Evolutionary conservation across 202 grass and related monocot species (phyloP).

Genomic region (Schoenoplectus triqueter): DNA sequence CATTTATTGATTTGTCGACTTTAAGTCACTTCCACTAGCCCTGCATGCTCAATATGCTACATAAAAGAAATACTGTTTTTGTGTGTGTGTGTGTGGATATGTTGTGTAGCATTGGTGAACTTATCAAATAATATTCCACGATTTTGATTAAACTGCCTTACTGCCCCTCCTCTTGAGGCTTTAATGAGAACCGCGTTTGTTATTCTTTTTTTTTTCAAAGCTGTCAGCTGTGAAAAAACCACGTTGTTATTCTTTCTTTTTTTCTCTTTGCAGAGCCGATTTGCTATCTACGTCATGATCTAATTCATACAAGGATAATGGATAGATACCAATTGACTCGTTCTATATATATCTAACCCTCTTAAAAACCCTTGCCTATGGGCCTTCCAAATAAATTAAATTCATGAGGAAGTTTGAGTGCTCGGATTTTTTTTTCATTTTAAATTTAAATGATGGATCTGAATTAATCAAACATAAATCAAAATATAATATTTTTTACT

Average conservation of each 20-base stretch:
- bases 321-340: slow-evolving; percentile 19
- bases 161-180: too few species aligned
- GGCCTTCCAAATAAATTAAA: not conserved
- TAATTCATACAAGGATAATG: not conserved
- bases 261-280: slow-evolving; percentile 5
- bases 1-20: not conserved
- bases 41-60: not conserved
- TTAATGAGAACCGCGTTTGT: slow-evolving; percentile 2
- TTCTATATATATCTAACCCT: not conserved
- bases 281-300: not conserved
- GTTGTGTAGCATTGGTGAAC: not conserved
- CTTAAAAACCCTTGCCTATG: not conserved
- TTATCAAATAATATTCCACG: not conserved
- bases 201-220: not conserved
- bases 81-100: not conserved
- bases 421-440: not conserved
- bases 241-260: not conserved
- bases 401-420: not conserved
- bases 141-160: not conserved
- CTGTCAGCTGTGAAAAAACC: not conserved
- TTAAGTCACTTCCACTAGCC: slow-evolving; percentile 4
- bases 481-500: too few species aligned
- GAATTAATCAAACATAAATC: too few species aligned
- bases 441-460: too few species aligned
- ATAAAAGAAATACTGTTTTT: too few species aligned